phyloP scores from a whole-genome alignment of 768 basidiomycete genomes.

The Leucosporidium yakuticum region DNA sequence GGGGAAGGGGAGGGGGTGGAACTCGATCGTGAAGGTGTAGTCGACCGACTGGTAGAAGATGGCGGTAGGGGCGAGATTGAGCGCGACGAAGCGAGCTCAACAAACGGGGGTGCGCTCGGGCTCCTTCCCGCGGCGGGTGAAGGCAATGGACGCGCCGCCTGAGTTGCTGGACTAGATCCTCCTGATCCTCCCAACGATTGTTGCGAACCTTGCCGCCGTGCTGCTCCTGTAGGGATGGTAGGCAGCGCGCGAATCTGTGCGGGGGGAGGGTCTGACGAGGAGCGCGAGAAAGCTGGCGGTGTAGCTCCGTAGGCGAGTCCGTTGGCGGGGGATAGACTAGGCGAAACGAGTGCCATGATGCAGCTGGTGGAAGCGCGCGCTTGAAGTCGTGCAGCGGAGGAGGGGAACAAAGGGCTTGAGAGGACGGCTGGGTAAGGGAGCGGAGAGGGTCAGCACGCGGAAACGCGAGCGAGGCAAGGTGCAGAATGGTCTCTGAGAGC shows the following conservation, averaged over 20 bases:
- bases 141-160: not conserved
- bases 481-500: too few relatives aligned
- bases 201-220: not conserved
- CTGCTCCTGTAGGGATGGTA: not conserved
- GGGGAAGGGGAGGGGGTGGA: not conserved
- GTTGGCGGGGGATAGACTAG: constrained; percentile 6
- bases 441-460: not conserved
- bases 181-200: too few relatives aligned
- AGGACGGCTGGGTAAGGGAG: too few relatives aligned
- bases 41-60: not conserved
- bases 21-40: not conserved
- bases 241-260: constrained; percentile 7
- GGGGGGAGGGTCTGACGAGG: not conserved
- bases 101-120: not conserved
- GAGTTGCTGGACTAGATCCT: not conserved
- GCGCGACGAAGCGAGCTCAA: not conserved
- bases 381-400: not conserved
- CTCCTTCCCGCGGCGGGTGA: not conserved
- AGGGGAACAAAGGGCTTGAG: not conserved
- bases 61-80: not conserved
- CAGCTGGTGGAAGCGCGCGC: too few relatives aligned
- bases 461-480: too few relatives aligned
- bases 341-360: constrained; percentile 26
- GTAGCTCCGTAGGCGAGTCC: constrained; percentile 6
- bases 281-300: constrained; percentile 1